These are phyloP conservation scores for Debaryomyces fabryi DNA, from an alignment of 1,139 yeast genomes.

Conservation along the genomic window DNA sequence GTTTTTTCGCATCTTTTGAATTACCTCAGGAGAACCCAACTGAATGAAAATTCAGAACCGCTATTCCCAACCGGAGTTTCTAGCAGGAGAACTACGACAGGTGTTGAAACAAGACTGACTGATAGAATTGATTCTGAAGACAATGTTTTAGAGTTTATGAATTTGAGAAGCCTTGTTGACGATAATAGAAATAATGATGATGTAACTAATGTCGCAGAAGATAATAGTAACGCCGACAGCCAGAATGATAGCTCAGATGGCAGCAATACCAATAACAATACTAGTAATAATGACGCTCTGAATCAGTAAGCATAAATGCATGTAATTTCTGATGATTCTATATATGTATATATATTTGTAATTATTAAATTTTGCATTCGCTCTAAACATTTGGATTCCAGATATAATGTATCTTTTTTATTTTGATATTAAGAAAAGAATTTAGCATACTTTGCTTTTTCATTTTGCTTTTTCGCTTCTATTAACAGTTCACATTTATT, in stretches of 20 bases:
- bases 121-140: conserved; percentile 12
- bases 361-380: conserved; percentile 1
- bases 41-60: conserved; percentile 17
- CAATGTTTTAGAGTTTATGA: conserved; percentile 31
- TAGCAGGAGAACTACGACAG: conserved; percentile 52
- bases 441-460: conserved; percentile 58
- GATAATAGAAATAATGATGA: conserved; percentile 20
- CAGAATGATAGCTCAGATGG: conserved; percentile 2
- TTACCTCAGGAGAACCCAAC: conserved; percentile 23
- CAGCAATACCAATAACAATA: neutral
- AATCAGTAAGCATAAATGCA: neutral
- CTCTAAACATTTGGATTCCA: neutral
- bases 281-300: neutral
- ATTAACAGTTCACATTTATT: conserved; percentile 39
- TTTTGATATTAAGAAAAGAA: conserved; percentile 41
- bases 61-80: conserved; percentile 53
- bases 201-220: conserved; percentile 10
- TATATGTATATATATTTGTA: neutral
- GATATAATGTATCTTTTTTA: neutral
- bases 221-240: neutral
- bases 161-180: conserved; percentile 28
- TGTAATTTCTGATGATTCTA: neutral
- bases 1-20: conserved; percentile 30
- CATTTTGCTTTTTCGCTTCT: conserved; percentile 47
- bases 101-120: conserved; percentile 43